Evolutionary conservation across 192 early-diverging fungal genomes (phyloP).

Genomic region (Dissophora globulifera): DNA sequence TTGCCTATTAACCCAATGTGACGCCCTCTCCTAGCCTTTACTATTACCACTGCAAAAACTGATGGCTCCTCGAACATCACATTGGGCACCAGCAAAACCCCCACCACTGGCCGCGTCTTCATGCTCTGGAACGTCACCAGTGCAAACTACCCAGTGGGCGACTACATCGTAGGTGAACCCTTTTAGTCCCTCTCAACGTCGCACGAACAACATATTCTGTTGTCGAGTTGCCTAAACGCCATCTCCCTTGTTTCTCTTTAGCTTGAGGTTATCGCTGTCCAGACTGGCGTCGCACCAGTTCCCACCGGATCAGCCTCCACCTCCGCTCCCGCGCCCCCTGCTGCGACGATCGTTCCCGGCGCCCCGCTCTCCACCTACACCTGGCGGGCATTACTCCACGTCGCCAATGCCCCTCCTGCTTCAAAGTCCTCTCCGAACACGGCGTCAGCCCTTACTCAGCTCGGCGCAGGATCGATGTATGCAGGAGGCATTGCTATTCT

Average conservation of each 20-base stretch:
- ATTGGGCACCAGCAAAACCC: background rate
- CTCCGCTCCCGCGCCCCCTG: background rate
- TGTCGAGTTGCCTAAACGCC: no score
- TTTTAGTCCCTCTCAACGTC: background rate
- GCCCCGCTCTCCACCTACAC: constrained; percentile 1
- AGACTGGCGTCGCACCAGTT: no score
- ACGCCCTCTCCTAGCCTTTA: background rate
- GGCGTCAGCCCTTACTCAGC: background rate
- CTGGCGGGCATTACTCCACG: constrained; percentile 6
- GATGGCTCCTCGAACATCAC: constrained; percentile 16
- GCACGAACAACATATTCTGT: no score
- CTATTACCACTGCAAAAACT: constrained; percentile 1
- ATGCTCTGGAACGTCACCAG: background rate
- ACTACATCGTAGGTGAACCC: constrained; percentile 3
- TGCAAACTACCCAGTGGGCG: background rate
- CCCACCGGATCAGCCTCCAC: background rate
- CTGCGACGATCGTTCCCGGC: no score
- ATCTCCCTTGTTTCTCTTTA: background rate
- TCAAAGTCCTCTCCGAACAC: background rate
- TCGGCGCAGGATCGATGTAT: background rate
- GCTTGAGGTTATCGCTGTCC: no score
- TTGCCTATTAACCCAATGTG: no score
- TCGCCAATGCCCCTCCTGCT: background rate
- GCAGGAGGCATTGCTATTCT: background rate
- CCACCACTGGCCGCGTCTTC: background rate